A percentile compares a stretch with the other conserved stretches of the same genome.
Conservation (phyloP, 2,329 filamentous ascomycete genomes). For the Penicillium sumatraense region DNA sequence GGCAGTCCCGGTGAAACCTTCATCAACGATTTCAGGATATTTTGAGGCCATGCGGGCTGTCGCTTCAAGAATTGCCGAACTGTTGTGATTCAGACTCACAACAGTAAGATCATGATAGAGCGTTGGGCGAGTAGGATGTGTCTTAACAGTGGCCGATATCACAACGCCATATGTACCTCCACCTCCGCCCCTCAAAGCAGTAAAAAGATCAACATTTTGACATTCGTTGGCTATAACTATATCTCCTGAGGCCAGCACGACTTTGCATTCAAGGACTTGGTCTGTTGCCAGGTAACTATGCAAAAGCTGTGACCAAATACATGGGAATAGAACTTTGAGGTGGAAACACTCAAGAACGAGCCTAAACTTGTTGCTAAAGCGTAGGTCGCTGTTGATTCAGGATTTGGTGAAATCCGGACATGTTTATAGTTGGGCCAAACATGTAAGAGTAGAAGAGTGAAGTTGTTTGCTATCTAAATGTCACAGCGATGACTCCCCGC, state of each 20-base stretch:
- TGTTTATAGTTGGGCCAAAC: no score
- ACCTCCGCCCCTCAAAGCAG: conserved; percentile 7
- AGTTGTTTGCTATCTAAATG: no score
- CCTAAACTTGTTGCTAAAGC: no score
- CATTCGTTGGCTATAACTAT: conserved; percentile 4
- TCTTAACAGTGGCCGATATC: conserved; percentile 21
- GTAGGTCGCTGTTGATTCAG: no score
- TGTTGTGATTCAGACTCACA: neutral
- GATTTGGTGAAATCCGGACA: no score
- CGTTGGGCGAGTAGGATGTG: conserved; percentile 16
- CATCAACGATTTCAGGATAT: conserved; percentile 17
- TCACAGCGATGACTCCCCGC: no score
- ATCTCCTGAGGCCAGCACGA: conserved; percentile 1
- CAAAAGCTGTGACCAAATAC: no score
- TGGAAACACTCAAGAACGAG: no score
- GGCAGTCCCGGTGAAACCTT: conserved; percentile 23
- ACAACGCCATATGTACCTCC: conserved; percentile 8
- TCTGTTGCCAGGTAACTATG: conserved; percentile 7
- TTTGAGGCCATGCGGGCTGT: conserved; percentile 9
- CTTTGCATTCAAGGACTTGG: conserved; percentile 6
- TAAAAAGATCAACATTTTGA: conserved; percentile 4
- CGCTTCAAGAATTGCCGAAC: conserved; percentile 13
- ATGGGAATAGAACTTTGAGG: no score
- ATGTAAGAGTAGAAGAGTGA: no score
- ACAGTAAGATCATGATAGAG: neutral